Evolutionary conservation across 2,329 filamentous ascomycete species (phyloP).

Genomic region (Calonectria hongkongensis): DNA sequence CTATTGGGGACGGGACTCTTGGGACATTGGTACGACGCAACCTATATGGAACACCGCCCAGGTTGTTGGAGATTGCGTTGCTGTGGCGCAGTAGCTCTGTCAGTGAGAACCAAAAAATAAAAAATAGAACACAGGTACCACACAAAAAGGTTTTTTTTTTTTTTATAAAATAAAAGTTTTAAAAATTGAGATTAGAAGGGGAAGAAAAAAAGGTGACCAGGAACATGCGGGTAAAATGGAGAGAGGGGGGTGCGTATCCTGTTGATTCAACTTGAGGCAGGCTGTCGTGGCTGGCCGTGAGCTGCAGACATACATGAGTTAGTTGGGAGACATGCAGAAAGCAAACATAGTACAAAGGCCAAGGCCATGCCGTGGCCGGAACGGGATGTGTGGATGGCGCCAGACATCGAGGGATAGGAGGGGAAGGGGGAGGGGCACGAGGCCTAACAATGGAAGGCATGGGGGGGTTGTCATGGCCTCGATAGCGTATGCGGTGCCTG

Average conservation of each 20-base stretch:
- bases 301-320: conserved; percentile 32
- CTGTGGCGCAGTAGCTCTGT: conserved; percentile 37
- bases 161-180: no score
- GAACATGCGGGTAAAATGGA: conserved; percentile 3
- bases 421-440: conserved; percentile 28
- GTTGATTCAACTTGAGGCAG: conserved; percentile 1
- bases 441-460: conserved; percentile 46
- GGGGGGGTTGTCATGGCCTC: conserved; percentile 40
- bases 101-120: conserved; percentile 35
- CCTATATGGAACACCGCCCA: conserved; percentile 21
- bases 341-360: conserved; percentile 9
- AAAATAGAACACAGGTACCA: background rate
- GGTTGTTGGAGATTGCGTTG: conserved; percentile 44
- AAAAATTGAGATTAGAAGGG: no score
- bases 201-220: conserved; percentile 27
- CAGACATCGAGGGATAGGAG: conserved; percentile 17
- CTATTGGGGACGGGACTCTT: conserved; percentile 6
- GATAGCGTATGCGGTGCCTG: conserved; percentile 38
- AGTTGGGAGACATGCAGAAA: conserved; percentile 20
- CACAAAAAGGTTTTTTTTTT: no score
- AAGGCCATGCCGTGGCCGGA: conserved; percentile 4
- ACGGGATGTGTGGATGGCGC: conserved; percentile 23
- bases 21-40: conserved; percentile 12
- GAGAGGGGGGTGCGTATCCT: conserved; percentile 12
- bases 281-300: conserved; percentile 17